These are phyloP conservation scores for Scutellaria baicalensis DNA, from an alignment of 257 asterid species.

Conservation along the genomic window DNA sequence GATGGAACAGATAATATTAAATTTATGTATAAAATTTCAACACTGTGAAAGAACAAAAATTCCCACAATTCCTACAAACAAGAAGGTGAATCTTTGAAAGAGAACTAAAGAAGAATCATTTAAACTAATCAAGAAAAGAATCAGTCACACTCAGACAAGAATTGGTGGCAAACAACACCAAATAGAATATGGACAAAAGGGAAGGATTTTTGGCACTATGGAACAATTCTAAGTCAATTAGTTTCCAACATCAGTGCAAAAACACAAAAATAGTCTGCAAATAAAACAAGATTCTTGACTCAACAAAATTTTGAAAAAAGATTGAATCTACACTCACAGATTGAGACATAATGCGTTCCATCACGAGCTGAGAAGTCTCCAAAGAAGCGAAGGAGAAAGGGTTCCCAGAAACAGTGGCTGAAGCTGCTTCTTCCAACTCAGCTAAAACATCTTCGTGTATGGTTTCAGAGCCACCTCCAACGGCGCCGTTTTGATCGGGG, in stretches of 20 bases:
- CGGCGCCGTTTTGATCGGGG: slow-evolving; percentile 19
- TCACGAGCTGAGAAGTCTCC: slow-evolving; percentile 78
- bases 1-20: too few relatives aligned
- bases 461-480: slow-evolving; percentile 24
- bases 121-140: not conserved
- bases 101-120: not conserved
- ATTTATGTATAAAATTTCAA: not conserved
- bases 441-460: slow-evolving; percentile 52
- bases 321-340: slow-evolving; percentile 58
- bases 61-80: not conserved
- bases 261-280: not conserved
- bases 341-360: slow-evolving; percentile 97
- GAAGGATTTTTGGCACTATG: not conserved
- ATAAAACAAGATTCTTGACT: not conserved
- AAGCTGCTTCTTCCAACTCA: slow-evolving; percentile 44
- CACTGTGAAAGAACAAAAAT: not conserved
- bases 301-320: not conserved
- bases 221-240: slow-evolving; percentile 14
- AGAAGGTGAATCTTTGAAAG: not conserved
- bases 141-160: slow-evolving; percentile 3
- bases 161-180: slow-evolving; percentile 7
- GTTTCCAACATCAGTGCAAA: not conserved
- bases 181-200: slow-evolving; percentile 26
- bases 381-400: slow-evolving; percentile 83
- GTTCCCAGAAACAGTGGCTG: slow-evolving; percentile 55